Percentiles rank a stretch among this genome's conserved stretches.
These are phyloP conservation scores for Sordariomycetes sp. DNA, from an alignment of 2,329 filamentous ascomycete species.

Conservation along the genomic window DNA sequence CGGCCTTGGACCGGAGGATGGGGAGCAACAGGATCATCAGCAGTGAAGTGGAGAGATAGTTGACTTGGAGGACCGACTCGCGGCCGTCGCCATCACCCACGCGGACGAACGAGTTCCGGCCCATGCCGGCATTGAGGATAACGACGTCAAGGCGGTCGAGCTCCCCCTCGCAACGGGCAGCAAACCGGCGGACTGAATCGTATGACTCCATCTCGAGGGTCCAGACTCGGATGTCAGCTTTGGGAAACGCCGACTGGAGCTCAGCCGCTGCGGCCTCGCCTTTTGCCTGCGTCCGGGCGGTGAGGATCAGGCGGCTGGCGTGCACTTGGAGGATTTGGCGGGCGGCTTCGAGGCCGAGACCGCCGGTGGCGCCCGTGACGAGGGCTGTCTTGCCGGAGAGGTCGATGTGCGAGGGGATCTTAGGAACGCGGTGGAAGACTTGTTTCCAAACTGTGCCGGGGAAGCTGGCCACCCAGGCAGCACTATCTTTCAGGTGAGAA, in stretches of 20 bases:
- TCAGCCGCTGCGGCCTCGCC: slow-evolving; percentile 24
- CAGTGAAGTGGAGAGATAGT: slow-evolving; percentile 22
- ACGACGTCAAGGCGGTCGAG: slow-evolving; percentile 30
- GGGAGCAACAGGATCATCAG: slow-evolving; percentile 20
- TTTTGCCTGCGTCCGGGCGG: slow-evolving; percentile 24
- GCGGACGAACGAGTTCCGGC: slow-evolving; percentile 8
- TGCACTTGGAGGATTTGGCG: slow-evolving; percentile 24
- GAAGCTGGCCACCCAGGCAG: slow-evolving; percentile 5
- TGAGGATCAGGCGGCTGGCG: slow-evolving; percentile 27
- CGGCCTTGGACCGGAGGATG: slow-evolving; percentile 10
- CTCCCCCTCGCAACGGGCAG: slow-evolving; percentile 13
- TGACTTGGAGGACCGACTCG: slow-evolving; percentile 28
- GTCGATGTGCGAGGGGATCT: slow-evolving; percentile 7
- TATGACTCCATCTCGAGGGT: slow-evolving; percentile 30
- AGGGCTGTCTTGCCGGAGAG: slow-evolving; percentile 26
- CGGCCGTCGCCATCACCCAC: slow-evolving; percentile 15
- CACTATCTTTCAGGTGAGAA: slow-evolving; percentile 4
- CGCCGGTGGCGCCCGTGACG: slow-evolving; percentile 32
- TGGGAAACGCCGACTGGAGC: slow-evolving; percentile 17
- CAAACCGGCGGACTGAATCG: slow-evolving; percentile 28
- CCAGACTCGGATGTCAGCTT: slow-evolving; percentile 29
- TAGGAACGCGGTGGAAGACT: slow-evolving; percentile 7
- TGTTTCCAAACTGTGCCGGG: slow-evolving; percentile 5
- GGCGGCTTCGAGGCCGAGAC: slow-evolving; percentile 31
- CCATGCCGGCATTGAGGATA: slow-evolving; percentile 32